phyloP scores from a whole-genome alignment of 768 basidiomycete genomes.

The Calocybe gangraenosa region DNA sequence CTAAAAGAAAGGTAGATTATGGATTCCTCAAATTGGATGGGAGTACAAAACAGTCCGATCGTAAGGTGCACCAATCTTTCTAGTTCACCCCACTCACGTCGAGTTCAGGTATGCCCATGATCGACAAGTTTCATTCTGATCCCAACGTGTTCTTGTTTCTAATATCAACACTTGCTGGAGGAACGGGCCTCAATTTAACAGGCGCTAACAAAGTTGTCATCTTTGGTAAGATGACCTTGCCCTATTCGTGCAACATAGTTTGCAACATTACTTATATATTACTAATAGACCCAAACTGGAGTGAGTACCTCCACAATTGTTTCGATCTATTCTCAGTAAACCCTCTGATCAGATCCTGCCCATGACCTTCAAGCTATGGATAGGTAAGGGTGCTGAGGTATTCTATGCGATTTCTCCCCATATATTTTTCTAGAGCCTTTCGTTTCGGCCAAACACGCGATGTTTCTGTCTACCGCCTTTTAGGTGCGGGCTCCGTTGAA shows the following conservation, averaged over 20 bases:
- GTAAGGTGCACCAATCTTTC: conserved; percentile 38
- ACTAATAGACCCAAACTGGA: conserved; percentile 88
- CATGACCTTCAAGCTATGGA: conserved; percentile 95
- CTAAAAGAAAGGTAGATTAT: conserved; percentile 32
- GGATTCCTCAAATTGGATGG: conserved; percentile 79
- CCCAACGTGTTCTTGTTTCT: conserved; percentile 75
- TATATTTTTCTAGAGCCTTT: conserved; percentile 47
- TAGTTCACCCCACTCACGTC: background rate
- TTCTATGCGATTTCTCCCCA: background rate
- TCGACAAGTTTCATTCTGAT: conserved; percentile 79
- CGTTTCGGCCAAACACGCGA: conserved; percentile 85
- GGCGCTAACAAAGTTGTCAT: conserved; percentile 93
- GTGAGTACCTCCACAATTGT: conserved; percentile 40
- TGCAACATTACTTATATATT: too few species aligned
- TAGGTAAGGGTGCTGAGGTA: conserved; percentile 24
- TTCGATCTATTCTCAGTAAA: conserved; percentile 2
- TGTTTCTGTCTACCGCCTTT: conserved; percentile 77
- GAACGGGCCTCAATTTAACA: conserved; percentile 86
- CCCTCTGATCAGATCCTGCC: conserved; percentile 71
- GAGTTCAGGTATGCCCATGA: conserved; percentile 71
- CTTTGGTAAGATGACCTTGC: conserved; percentile 50
- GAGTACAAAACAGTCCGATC: conserved; percentile 57
- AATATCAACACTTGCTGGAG: conserved; percentile 89
- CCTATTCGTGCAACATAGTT: too few species aligned
- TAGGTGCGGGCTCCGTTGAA: conserved; percentile 85